Evolutionary conservation across 2,329 filamentous ascomycete species (phyloP).

Genomic region (Aspergillus texensis): DNA sequence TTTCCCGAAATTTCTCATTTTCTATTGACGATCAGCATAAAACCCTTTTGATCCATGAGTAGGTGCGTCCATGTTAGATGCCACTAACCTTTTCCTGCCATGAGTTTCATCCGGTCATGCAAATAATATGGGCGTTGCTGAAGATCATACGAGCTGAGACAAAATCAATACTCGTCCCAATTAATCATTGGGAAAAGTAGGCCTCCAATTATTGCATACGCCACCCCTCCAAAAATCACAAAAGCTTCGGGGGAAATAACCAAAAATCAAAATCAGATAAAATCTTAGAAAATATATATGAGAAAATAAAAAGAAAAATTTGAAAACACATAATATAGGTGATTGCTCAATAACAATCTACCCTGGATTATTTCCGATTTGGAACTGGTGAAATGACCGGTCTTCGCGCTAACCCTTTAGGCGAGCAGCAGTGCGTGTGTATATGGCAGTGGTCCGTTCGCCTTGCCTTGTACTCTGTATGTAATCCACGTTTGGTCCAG

Average conservation of each 20-base stretch:
- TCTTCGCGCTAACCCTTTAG: slow-evolving; percentile 19
- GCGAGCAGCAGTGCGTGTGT: slow-evolving; percentile 19
- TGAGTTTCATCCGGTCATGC: not conserved
- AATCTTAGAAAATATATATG: not conserved
- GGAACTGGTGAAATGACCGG: slow-evolving; percentile 15
- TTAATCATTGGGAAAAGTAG: not conserved
- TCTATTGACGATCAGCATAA: not conserved
- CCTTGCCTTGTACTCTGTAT: slow-evolving; percentile 7
- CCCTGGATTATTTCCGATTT: slow-evolving; percentile 1
- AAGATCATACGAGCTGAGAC: slow-evolving; percentile 7
- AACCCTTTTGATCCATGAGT: not conserved
- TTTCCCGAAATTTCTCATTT: not conserved
- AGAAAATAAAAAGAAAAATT: not conserved
- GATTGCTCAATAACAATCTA: not conserved
- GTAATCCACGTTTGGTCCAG: slow-evolving; percentile 3
- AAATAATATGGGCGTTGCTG: not conserved
- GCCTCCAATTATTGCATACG: not conserved
- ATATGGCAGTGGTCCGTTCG: slow-evolving; percentile 13
- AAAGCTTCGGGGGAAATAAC: not conserved
- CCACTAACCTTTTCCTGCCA: not conserved
- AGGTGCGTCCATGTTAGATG: not conserved
- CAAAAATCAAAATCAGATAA: not conserved
- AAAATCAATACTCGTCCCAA: not conserved
- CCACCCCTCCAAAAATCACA: not conserved
- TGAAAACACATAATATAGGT: not conserved